phyloP scores from a whole-genome alignment of 225 moss, liverwort and hornwort species.

The Bryoerythrophyllum caledonicum region DNA sequence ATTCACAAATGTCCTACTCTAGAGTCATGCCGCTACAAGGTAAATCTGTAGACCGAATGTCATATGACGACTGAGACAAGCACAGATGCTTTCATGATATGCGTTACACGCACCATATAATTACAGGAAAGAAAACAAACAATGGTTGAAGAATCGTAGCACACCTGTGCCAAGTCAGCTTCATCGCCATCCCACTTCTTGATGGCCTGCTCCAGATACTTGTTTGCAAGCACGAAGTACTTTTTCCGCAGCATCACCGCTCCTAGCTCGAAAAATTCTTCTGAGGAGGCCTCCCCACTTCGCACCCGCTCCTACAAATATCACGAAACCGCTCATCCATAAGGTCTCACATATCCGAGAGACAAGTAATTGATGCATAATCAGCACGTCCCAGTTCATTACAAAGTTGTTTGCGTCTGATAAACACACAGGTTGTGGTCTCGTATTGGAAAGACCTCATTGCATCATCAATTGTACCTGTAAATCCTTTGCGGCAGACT shows the following conservation, averaged over 20 bases:
- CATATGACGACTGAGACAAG: neutral
- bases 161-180: conserved; percentile 75
- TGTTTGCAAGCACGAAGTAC: conserved; percentile 62
- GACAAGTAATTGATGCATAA: neutral
- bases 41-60: neutral
- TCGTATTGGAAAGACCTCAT: neutral
- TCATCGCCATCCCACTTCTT: conserved; percentile 92
- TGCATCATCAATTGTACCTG: conserved; percentile 46
- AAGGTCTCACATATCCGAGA: neutral
- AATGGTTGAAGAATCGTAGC: neutral
- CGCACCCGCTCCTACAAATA: conserved; percentile 72
- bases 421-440: neutral
- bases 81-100: neutral
- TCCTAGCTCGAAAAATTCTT: conserved; percentile 83
- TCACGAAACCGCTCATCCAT: neutral
- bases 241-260: conserved; percentile 84
- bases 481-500: conserved; percentile 78
- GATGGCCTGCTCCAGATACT: conserved; percentile 74
- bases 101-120: neutral
- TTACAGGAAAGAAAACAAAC: neutral
- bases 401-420: neutral
- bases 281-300: conserved; percentile 67
- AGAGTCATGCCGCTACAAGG: neutral
- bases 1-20: neutral
- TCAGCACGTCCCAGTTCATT: neutral